A percentile compares a stretch with the other conserved stretches of the same genome.
phyloP scores from a whole-genome alignment of 1,139 yeast genomes.

The Barnettozyma hawaiiensis region DNA sequence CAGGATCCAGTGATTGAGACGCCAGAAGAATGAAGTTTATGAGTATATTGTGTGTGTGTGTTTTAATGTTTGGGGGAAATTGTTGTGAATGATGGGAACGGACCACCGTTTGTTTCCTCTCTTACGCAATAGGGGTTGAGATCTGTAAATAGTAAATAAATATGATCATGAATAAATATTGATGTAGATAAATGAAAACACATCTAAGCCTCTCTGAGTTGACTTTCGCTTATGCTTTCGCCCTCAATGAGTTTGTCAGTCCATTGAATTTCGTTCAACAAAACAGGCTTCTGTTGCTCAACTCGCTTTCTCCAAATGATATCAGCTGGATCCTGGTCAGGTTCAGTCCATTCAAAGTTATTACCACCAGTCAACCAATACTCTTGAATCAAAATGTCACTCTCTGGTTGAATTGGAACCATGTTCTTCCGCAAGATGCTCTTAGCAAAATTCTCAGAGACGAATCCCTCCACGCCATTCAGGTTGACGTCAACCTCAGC shows the following conservation, averaged over 20 bases:
- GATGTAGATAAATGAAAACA: conserved; percentile 1
- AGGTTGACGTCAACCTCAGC: conserved; percentile 58
- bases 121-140: neutral
- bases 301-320: conserved; percentile 40
- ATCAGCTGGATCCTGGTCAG: conserved; percentile 67
- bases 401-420: conserved; percentile 36
- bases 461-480: conserved; percentile 41
- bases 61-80: neutral
- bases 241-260: conserved; percentile 19
- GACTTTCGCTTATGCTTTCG: neutral
- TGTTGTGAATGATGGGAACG: neutral
- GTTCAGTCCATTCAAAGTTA: conserved; percentile 67
- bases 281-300: conserved; percentile 17
- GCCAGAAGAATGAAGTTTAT: neutral
- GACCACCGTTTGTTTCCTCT: too few relatives aligned
- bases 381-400: conserved; percentile 54
- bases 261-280: conserved; percentile 17
- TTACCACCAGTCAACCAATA: conserved; percentile 69
- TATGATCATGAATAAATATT: conserved; percentile 7
- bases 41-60: neutral
- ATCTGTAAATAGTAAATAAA: conserved; percentile 1
- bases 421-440: conserved; percentile 27
- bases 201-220: neutral
- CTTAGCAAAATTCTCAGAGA: conserved; percentile 28
- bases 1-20: conserved; percentile 12